Evolutionary conservation across 495 filamentous ascomycete species (phyloP).

Genomic region (Ascodesmis nigricans): DNA sequence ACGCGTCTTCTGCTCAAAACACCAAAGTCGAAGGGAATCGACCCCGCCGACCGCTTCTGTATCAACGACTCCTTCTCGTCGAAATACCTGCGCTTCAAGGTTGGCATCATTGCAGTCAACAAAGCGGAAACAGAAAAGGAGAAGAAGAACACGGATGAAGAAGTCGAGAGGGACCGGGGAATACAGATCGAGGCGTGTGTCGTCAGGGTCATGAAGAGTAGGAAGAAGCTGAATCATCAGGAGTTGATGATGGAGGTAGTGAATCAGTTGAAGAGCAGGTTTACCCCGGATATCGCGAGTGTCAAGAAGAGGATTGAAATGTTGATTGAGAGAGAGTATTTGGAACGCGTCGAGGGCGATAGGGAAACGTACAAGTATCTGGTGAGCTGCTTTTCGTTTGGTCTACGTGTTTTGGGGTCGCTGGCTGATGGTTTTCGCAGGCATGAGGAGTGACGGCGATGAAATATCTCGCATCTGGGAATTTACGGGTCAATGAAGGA

Average conservation of each 20-base stretch:
- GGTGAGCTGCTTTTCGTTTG: constrained; percentile 26
- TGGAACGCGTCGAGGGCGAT: constrained; percentile 60
- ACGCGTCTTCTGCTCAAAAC: constrained; percentile 63
- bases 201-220: constrained; percentile 53
- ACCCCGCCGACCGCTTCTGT: constrained; percentile 54
- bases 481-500: no score
- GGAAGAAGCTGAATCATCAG: constrained; percentile 60
- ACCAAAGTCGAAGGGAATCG: constrained; percentile 62
- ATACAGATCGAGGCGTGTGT: constrained; percentile 71
- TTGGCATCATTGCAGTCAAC: constrained; percentile 51
- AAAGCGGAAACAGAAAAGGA: constrained; percentile 73
- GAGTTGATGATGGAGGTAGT: constrained; percentile 73
- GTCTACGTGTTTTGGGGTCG: no score
- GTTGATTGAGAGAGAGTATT: constrained; percentile 75
- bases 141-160: constrained; percentile 66
- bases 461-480: no score
- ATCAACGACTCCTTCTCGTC: constrained; percentile 72
- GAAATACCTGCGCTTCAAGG: constrained; percentile 68
- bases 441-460: no score
- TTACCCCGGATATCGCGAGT: constrained; percentile 73
- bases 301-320: constrained; percentile 90
- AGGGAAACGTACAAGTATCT: constrained; percentile 57
- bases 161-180: constrained; percentile 56
- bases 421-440: no score
- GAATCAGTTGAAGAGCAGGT: constrained; percentile 50